Conservation (phyloP, 805 yeast species). For the Candida mattraensis region DNA sequence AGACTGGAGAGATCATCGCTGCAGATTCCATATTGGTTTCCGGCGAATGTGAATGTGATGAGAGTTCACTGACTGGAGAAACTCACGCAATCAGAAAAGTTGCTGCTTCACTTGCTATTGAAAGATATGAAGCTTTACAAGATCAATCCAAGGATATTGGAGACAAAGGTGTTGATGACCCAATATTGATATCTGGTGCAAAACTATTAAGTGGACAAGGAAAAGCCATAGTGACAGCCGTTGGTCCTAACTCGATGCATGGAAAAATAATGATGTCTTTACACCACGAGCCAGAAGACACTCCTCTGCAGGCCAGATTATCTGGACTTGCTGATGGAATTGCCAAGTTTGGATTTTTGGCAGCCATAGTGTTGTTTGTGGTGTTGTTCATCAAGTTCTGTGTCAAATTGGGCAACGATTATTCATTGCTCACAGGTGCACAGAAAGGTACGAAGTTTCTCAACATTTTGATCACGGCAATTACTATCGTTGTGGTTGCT, state of each 20-base stretch:
- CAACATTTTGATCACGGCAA: slow-evolving; percentile 84
- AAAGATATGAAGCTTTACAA: slow-evolving; percentile 26
- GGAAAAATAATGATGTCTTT: slow-evolving; percentile 89
- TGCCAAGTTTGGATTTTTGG: slow-evolving; percentile 88
- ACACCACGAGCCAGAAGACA: slow-evolving; percentile 71
- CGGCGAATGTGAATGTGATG: slow-evolving; percentile 87
- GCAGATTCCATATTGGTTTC: slow-evolving; percentile 76
- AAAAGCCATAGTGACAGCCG: slow-evolving; percentile 81
- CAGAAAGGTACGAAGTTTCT: slow-evolving; percentile 82
- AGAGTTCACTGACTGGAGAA: slow-evolving; percentile 92
- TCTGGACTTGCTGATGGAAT: slow-evolving; percentile 86
- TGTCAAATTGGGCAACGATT: slow-evolving; percentile 52
- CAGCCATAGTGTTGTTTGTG: slow-evolving; percentile 78
- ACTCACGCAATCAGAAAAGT: slow-evolving; percentile 75
- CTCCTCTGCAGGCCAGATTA: slow-evolving; percentile 86
- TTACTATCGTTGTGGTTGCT: slow-evolving; percentile 93
- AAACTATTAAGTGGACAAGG: slow-evolving; percentile 85
- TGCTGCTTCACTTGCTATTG: slow-evolving; percentile 48
- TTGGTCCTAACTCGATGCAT: slow-evolving; percentile 85
- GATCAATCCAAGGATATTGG: slow-evolving; percentile 36
- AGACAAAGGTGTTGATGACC: slow-evolving; percentile 56
- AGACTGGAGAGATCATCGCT: slow-evolving; percentile 93
- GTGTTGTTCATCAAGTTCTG: slow-evolving; percentile 77
- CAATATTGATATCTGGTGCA: slow-evolving; percentile 90
- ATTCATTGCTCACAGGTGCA: slow-evolving; percentile 50